Evolutionary conservation across 1,139 yeast genomes (phyloP), one percentile per base, ranked within the genome.

Genomic region (Suhomyces anneliseae): DNA sequence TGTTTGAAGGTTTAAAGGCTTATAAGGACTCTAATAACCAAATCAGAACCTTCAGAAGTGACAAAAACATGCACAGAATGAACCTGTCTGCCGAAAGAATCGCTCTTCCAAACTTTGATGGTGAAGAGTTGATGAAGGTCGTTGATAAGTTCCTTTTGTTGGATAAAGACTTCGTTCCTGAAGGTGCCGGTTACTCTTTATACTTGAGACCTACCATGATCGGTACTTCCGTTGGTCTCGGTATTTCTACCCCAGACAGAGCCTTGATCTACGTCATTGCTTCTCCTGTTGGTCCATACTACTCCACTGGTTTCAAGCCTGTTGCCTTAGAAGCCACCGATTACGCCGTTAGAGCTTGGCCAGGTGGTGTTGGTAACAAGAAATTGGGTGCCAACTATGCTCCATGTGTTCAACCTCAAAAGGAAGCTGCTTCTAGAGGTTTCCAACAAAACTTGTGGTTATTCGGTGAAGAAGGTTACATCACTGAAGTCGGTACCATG

Each of bases 351-450:
- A 66, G 78, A 56, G 77, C 77, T 4, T 72, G 77, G 77, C 76
- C 76, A 41, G 76, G 76, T 41, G 78, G 78, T 46, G 72, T 69
- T 46, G 78, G 78, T 36, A 61, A 66, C 60, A 66, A 68, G 54
- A 73, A 73, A 59, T 65, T 72, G 51, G 78, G 77, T 42, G 78
- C 76, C 50, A 73, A 73, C 64, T 73, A 73, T 54, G 78, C 76
- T 2, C 77, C 78, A 33, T 70, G 77, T 42, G 59, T 71, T 48
- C 58, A 59, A 55, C 69, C 72, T 32, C 69, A 67, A 49, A 54
- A 58, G 44, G 69, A 65, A 47, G 75, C 76, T 29, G 62, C 64
- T 26, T 44, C 56, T 31, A 60, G 68, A 32, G 78, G 78, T 9
- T 72, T 61, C 64, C 68, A 68, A 49, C 76, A 70, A 49, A 74